Percentiles rank a stretch among this genome's conserved stretches.
Conservation (phyloP, 306 rosid genomes). For the Cicer pinnatifidum region DNA sequence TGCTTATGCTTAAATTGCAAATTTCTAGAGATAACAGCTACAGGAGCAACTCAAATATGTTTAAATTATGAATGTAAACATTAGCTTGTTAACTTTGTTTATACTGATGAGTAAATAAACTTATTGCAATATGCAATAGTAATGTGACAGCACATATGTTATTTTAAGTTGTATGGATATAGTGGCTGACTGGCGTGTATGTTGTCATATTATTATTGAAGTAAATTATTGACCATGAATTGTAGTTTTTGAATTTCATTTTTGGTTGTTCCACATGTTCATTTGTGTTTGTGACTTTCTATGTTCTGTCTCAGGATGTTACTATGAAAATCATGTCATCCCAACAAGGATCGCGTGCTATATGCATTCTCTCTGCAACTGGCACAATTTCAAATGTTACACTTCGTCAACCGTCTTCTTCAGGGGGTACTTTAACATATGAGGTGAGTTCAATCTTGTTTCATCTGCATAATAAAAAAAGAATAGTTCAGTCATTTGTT, state of each 20-base stretch:
- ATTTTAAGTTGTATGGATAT: slow-evolving; percentile 18
- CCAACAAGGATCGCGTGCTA: slow-evolving; percentile 69
- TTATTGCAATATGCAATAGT: slow-evolving; percentile 1
- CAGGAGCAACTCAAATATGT: slow-evolving; percentile 4
- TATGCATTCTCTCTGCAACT: slow-evolving; percentile 73
- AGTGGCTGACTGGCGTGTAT: background rate
- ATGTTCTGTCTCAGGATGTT: slow-evolving; percentile 57
- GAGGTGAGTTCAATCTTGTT: slow-evolving; percentile 54
- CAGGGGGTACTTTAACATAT: slow-evolving; percentile 71
- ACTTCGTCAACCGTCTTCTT: slow-evolving; percentile 69
- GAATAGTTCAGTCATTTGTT: slow-evolving; percentile 29
- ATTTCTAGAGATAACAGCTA: slow-evolving; percentile 7
- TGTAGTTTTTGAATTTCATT: slow-evolving; percentile 11
- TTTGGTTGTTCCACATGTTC: slow-evolving; percentile 23
- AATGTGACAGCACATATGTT: background rate
- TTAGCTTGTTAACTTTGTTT: background rate
- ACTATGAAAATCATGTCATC: slow-evolving; percentile 73
- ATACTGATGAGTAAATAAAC: background rate
- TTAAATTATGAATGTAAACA: slow-evolving; percentile 1
- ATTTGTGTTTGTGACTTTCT: slow-evolving; percentile 37
- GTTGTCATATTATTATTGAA: slow-evolving; percentile 1
- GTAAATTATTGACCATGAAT: background rate
- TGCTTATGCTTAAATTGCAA: background rate
- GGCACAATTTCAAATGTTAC: slow-evolving; percentile 75
- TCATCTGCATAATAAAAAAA: slow-evolving; percentile 16